These are phyloP conservation scores for Madurella fahalii DNA, from an alignment of 2,329 filamentous ascomycete genomes.

Conservation along the genomic window DNA sequence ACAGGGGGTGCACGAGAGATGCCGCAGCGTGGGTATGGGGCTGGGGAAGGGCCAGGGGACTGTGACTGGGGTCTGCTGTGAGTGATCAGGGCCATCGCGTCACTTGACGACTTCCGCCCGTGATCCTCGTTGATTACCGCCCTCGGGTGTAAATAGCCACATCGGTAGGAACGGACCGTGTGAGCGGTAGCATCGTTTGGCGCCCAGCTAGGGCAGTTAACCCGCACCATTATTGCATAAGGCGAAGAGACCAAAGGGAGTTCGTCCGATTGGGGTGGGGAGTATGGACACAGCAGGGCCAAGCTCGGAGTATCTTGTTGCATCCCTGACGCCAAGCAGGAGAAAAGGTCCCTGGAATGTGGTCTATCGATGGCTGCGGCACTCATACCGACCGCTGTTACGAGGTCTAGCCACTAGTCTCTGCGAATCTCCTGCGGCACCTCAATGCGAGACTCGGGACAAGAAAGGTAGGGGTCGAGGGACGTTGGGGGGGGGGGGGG, in stretches of 20 bases:
- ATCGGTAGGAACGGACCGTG: constrained; percentile 41
- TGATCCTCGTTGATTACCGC: constrained; percentile 28
- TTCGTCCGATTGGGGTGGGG: constrained; percentile 23
- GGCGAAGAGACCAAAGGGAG: constrained; percentile 15
- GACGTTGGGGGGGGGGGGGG: too few relatives aligned
- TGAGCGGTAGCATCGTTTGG: constrained; percentile 30
- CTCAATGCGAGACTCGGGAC: background rate
- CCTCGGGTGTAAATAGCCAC: constrained; percentile 34
- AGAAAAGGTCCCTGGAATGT: background rate
- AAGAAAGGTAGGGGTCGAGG: background rate
- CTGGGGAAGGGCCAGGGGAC: constrained; percentile 11
- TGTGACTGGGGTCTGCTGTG: constrained; percentile 15
- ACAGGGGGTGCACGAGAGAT: constrained; percentile 27
- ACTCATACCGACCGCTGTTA: background rate
- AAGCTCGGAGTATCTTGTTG: constrained; percentile 11
- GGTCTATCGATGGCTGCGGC: background rate
- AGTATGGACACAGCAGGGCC: constrained; percentile 9
- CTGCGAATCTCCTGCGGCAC: too few relatives aligned
- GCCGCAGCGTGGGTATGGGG: constrained; percentile 26
- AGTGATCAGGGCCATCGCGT: constrained; percentile 25
- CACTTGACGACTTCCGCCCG: constrained; percentile 28
- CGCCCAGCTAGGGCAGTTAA: constrained; percentile 13
- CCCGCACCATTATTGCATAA: constrained; percentile 21
- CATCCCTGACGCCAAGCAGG: constrained; percentile 13
- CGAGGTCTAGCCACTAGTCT: background rate